Percentiles rank a stretch among this genome's conserved stretches.
These are phyloP conservation scores for Sequoiadendron giganteum DNA, from an alignment of 75 land plant genomes.

Conservation along the genomic window DNA sequence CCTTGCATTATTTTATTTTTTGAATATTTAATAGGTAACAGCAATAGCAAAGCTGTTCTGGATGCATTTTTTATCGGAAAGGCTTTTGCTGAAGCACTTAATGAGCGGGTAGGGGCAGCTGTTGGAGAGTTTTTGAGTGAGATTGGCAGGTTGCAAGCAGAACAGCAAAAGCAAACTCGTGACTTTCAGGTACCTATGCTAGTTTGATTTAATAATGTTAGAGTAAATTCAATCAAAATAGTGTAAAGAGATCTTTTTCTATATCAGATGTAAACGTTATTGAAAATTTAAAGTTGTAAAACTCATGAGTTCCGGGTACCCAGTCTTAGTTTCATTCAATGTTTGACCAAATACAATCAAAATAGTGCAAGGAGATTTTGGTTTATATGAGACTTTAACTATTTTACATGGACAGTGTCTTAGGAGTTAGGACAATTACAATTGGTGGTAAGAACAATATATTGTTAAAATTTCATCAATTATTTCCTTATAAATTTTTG, in stretches of 20 bases:
- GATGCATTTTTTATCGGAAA: constrained; percentile 97
- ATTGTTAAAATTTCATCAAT: neutral
- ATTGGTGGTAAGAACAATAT: neutral
- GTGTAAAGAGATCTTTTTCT: constrained; percentile 2
- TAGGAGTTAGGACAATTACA: neutral
- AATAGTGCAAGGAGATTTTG: neutral
- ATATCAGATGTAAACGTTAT: constrained; percentile 27
- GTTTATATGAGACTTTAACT: constrained; percentile 17
- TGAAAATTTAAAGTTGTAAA: constrained; percentile 10
- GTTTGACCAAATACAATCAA: neutral
- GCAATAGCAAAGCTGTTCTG: constrained; percentile 74
- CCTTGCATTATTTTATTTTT: neutral
- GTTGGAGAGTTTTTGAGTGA: constrained; percentile 88
- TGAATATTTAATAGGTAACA: constrained; percentile 48
- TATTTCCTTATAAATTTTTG: no score
- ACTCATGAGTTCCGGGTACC: constrained; percentile 76
- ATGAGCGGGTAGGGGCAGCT: constrained; percentile 72
- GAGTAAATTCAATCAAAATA: neutral
- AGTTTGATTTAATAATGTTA: neutral
- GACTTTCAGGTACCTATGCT: constrained; percentile 69
- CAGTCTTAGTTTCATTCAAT: neutral
- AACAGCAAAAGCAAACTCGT: constrained; percentile 79
- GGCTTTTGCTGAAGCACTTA: constrained; percentile 90
- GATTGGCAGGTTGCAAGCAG: constrained; percentile 86
- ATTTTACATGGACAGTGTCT: no score